Evolutionary conservation across 2,329 filamentous ascomycete species (phyloP).

Genomic region (Thielaviopsis euricoi): DNA sequence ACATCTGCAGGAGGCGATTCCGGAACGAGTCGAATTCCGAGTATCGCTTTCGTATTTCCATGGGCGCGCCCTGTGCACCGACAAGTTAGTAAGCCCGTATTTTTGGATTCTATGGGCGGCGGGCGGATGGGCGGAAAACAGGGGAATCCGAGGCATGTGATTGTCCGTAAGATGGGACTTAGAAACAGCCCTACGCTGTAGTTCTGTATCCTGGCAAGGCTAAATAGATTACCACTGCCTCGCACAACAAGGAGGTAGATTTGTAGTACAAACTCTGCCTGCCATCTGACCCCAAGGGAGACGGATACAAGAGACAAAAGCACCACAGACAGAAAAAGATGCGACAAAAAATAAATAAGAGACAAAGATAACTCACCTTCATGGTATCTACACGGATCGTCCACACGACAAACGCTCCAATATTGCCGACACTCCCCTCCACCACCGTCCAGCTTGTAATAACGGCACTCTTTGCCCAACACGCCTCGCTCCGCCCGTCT

Average conservation of each 20-base stretch:
- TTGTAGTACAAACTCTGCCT: neutral
- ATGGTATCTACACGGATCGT: conserved; percentile 78
- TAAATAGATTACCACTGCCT: neutral
- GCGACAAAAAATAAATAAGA: neutral
- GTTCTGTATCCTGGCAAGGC: too few species aligned
- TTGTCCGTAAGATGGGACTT: too few species aligned
- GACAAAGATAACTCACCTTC: conserved; percentile 37
- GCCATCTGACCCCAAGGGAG: neutral
- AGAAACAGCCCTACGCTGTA: too few species aligned
- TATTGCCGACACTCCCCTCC: conserved; percentile 37
- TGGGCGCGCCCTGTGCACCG: conserved; percentile 37
- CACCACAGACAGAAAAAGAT: neutral
- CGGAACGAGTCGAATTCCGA: conserved; percentile 86
- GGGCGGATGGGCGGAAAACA: too few species aligned
- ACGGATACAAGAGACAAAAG: neutral
- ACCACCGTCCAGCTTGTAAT: conserved; percentile 41
- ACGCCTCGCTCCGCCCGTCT: conserved; percentile 37
- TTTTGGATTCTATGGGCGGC: too few species aligned
- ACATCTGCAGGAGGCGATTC: conserved; percentile 55
- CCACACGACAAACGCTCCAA: conserved; percentile 92
- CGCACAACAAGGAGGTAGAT: too few species aligned
- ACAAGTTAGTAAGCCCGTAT: neutral
- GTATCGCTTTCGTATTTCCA: conserved; percentile 58
- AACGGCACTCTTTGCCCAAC: conserved; percentile 48
- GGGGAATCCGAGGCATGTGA: too few species aligned